phyloP scores from a whole-genome alignment of 2,329 filamentous ascomycete genomes.

The Microthyrium microscopicum region DNA sequence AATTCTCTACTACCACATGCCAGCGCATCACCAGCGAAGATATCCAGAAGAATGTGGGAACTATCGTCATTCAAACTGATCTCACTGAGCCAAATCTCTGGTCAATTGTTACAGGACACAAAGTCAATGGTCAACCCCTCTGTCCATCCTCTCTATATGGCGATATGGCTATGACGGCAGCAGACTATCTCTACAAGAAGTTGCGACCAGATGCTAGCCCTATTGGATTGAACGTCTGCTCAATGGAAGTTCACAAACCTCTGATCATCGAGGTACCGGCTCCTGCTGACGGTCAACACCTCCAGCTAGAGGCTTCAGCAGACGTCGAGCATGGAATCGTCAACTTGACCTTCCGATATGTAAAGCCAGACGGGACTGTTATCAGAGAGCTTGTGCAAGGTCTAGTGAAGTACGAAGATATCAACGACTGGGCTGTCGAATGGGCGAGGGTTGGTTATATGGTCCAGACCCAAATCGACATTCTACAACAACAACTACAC shows the following conservation, averaged over 20 bases:
- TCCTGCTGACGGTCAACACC: slow-evolving; percentile 3
- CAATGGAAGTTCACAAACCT: slow-evolving; percentile 8
- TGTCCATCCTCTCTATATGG: slow-evolving; percentile 2
- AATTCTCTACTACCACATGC: slow-evolving; percentile 1
- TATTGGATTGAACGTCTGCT: slow-evolving; percentile 7
- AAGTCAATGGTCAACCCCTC: slow-evolving; percentile 5
- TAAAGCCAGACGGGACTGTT: slow-evolving; percentile 1
- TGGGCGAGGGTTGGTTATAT: slow-evolving; percentile 10
- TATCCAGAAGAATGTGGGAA: background rate
- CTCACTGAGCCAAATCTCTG: slow-evolving; percentile 6
- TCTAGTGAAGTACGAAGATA: slow-evolving; percentile 1
- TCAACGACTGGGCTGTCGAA: background rate
- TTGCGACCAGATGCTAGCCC: slow-evolving; percentile 1
- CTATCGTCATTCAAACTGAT: slow-evolving; percentile 8
- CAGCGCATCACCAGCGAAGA: slow-evolving; percentile 4
- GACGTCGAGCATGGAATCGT: slow-evolving; percentile 1
- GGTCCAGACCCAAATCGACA: slow-evolving; percentile 11
- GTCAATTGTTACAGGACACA: slow-evolving; percentile 5
- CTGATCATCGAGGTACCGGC: slow-evolving; percentile 3
- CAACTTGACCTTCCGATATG: slow-evolving; percentile 1
- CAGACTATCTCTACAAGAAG: slow-evolving; percentile 7
- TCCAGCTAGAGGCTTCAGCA: slow-evolving; percentile 5
- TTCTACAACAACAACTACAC: slow-evolving; percentile 5
- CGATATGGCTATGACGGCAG: slow-evolving; percentile 8
- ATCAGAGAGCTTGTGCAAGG: slow-evolving; percentile 5